phyloP scores from a whole-genome alignment of 164 flowering plant species.

The Tetracentron sinense region DNA sequence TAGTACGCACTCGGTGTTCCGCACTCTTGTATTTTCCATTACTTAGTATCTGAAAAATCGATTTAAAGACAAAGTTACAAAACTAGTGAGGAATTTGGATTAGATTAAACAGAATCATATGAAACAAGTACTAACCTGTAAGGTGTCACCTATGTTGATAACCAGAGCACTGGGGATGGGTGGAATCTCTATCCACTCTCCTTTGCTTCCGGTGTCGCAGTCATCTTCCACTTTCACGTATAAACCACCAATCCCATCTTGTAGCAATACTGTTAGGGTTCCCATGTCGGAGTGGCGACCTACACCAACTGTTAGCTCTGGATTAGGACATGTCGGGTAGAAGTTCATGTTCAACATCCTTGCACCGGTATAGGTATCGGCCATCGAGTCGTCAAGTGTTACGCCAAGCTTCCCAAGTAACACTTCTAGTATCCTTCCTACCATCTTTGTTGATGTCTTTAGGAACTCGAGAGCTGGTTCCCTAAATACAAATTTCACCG shows the following conservation, averaged over 20 bases:
- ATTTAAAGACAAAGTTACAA: neutral
- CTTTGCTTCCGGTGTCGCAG: slow-evolving; percentile 9
- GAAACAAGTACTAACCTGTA: slow-evolving; percentile 24
- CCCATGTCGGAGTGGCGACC: slow-evolving; percentile 49
- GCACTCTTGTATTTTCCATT: slow-evolving; percentile 46
- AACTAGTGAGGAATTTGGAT: neutral
- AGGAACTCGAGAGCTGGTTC: slow-evolving; percentile 37
- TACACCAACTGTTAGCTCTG: slow-evolving; percentile 43
- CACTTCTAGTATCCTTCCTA: slow-evolving; percentile 21
- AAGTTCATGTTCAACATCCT: slow-evolving; percentile 37
- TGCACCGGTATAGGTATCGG: slow-evolving; percentile 23
- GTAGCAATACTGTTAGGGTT: slow-evolving; percentile 32
- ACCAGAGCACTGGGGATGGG: slow-evolving; percentile 41
- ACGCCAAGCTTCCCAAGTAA: slow-evolving; percentile 31
- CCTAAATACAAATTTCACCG: slow-evolving; percentile 11
- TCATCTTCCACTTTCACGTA: slow-evolving; percentile 33
- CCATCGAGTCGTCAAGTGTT: slow-evolving; percentile 23
- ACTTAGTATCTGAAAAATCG: slow-evolving; percentile 30
- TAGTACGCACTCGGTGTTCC: slow-evolving; percentile 42
- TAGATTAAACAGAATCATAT: too few species aligned
- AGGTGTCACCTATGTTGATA: slow-evolving; percentile 39
- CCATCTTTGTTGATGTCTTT: slow-evolving; percentile 24
- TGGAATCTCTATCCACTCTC: slow-evolving; percentile 44
- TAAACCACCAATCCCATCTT: slow-evolving; percentile 50
- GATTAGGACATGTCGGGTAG: slow-evolving; percentile 45